Evolutionary conservation across 495 filamentous ascomycete genomes (phyloP), one percentile per base, ranked within the genome.

Genomic region (Penicillium manginii): DNA sequence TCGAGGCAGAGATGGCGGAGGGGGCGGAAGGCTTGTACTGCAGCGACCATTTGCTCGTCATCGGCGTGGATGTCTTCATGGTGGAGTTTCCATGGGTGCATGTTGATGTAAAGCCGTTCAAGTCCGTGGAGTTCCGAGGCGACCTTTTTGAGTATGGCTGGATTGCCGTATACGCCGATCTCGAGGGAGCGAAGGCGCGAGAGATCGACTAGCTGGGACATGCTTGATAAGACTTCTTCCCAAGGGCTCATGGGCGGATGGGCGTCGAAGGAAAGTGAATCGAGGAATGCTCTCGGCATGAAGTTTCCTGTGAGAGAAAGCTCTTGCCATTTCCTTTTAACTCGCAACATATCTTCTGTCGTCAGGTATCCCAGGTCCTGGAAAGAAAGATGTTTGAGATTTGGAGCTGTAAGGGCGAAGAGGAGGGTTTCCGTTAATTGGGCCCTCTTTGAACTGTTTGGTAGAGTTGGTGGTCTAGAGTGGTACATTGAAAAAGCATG

Each of bases 201-300:
- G 10, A 47, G 45, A 47, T 47, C 45, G 19, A 47, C 45, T n/a
- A 47, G 15, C 3, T 47, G 45, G 10, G 45, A 23, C 45, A 47
- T 47, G 21, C 22, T 47, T 26, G 22, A 47, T 26, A 47, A 47
- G 5, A 47, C 45, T 23, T 47, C 45, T 47, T 47, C 45, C 45
- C 45, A 47, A 12, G 45, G 45, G 22, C 45, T 47, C 5, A 47
- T 19, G 10, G 45, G 22, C 4, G 45, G 45, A n/a, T 47, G 45
- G 45, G 45, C 18, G n/a, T 47, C 45, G n/a, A 47, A 47, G 45
- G 45, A 47, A n/a, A 47, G 45, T 8, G 45, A 47, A 26, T 47
- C 45, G 11, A 47, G 45, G 26, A 21, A 47, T 10, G 45, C 45
- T 5, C 9, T 47, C 3, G 45, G 45, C 4, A 21, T 47, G 18